Evolutionary conservation across 495 filamentous ascomycete species (phyloP).

Genomic region (Lepraria neglecta): DNA sequence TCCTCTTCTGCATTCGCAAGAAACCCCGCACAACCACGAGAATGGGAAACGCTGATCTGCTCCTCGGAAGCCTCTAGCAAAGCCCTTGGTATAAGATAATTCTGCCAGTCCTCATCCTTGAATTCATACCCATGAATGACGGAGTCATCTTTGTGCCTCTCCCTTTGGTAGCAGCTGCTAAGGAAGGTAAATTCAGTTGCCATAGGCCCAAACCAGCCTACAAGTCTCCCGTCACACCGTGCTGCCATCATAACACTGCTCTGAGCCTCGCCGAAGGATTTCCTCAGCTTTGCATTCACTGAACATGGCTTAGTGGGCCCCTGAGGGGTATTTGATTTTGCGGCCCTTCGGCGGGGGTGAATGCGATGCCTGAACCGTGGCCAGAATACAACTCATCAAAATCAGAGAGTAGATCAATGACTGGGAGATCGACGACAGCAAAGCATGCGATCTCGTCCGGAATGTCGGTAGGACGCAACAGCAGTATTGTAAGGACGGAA

Average conservation of each 20-base stretch:
- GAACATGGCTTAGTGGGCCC: background rate
- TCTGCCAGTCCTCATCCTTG: background rate
- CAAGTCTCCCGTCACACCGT: background rate
- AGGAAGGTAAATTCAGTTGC: background rate
- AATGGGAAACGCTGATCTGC: background rate
- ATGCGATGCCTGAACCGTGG: background rate
- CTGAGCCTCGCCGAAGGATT: background rate
- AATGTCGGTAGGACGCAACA: background rate
- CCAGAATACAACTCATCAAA: background rate
- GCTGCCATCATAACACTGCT: background rate
- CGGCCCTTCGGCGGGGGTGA: background rate
- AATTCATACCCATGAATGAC: background rate
- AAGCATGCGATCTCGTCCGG: background rate
- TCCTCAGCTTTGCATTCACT: background rate
- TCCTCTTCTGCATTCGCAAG: background rate
- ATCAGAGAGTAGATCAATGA: background rate
- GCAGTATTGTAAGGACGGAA: background rate
- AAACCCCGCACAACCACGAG: background rate
- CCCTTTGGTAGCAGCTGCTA: background rate
- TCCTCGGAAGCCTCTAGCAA: background rate
- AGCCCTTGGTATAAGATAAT: background rate
- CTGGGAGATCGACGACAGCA: background rate
- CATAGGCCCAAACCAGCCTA: background rate
- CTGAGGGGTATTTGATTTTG: background rate
- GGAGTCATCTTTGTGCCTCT: no score